Evolutionary conservation across 805 yeast species (phyloP).

Genomic region (Torulaspora quercuum): DNA sequence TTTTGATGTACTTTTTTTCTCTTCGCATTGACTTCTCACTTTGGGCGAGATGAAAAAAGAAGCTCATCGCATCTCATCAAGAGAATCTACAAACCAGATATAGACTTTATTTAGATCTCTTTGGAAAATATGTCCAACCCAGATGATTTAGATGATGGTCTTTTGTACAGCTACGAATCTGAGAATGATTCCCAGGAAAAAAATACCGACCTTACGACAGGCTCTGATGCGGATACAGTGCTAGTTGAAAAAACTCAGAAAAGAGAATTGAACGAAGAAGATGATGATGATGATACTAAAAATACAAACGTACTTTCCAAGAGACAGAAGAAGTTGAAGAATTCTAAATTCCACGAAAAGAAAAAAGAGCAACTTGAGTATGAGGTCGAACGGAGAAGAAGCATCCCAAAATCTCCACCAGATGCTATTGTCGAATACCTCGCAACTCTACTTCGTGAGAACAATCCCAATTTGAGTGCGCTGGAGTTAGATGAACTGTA

Average conservation of each 20-base stretch:
- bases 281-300: constrained; percentile 6
- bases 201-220: constrained; percentile 13
- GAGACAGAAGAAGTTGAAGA: constrained; percentile 34
- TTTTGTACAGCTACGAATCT: constrained; percentile 52
- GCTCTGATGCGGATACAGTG: constrained; percentile 19
- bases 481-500: constrained; percentile 69
- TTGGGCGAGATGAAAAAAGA: constrained; percentile 8
- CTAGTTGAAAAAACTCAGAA: constrained; percentile 22
- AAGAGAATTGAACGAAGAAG: constrained; percentile 33
- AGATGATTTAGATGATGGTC: constrained; percentile 79
- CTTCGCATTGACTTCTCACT: constrained; percentile 1
- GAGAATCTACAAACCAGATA: not conserved
- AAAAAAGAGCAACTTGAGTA: constrained; percentile 65
- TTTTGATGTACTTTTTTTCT: not conserved
- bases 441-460: constrained; percentile 55
- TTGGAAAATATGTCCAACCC: constrained; percentile 39
- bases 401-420: constrained; percentile 52
- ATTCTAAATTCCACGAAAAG: constrained; percentile 52
- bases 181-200: constrained; percentile 37
- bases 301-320: constrained; percentile 27
- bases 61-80: constrained; percentile 11
- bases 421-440: constrained; percentile 65
- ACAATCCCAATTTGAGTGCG: constrained; percentile 65
- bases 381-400: constrained; percentile 55
- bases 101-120: not conserved